Conservation (phyloP, 257 asterid species). For the Haberlea rhodopensis region DNA sequence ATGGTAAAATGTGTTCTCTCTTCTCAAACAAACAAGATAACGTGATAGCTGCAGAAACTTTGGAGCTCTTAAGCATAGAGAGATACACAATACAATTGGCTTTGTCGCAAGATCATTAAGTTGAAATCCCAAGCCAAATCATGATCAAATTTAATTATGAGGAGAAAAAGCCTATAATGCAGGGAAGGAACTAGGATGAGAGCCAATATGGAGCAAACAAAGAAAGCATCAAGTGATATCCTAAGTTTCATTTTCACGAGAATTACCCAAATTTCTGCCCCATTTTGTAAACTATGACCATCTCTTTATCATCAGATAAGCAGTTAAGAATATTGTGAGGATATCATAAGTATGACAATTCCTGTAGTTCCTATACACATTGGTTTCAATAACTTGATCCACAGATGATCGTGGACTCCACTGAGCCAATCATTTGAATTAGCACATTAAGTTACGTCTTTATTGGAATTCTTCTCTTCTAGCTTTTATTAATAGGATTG, state of each 20-base stretch:
- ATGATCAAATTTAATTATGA: neutral
- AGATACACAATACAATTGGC: constrained; percentile 5
- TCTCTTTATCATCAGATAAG: neutral
- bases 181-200: neutral
- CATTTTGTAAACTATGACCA: constrained; percentile 9
- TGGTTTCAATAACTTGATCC: constrained; percentile 4
- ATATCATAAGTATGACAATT: neutral
- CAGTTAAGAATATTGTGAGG: neutral
- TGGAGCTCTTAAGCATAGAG: too few relatives aligned
- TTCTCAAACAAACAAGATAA: too few relatives aligned
- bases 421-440: constrained; percentile 4
- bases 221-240: constrained; percentile 3
- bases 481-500: constrained; percentile 14
- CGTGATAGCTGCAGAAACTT: too few relatives aligned
- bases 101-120: neutral
- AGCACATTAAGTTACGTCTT: constrained; percentile 3
- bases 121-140: constrained; percentile 11
- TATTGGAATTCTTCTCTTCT: neutral
- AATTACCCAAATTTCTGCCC: too few relatives aligned
- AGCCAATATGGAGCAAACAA: constrained; percentile 9
- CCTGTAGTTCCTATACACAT: constrained; percentile 5
- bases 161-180: neutral
- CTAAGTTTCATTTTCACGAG: neutral
- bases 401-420: constrained; percentile 19
- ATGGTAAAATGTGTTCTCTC: neutral